Evolutionary conservation across 2,329 filamentous ascomycete species (phyloP).

Genomic region (Waltergamsia citrina): DNA sequence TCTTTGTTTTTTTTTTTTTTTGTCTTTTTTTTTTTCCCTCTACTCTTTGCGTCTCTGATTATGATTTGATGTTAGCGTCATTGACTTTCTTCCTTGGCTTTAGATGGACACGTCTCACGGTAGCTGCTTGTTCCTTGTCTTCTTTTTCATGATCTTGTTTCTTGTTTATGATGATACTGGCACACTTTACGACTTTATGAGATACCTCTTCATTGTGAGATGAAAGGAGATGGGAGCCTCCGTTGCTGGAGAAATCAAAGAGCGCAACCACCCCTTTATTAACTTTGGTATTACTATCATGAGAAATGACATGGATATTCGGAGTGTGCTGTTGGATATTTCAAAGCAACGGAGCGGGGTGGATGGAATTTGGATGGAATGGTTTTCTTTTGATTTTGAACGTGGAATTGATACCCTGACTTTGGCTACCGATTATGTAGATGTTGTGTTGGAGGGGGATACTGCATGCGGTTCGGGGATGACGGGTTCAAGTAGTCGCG

Average conservation of each 20-base stretch:
- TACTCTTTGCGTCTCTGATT: neutral
- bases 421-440: neutral
- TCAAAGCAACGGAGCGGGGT: too few relatives aligned
- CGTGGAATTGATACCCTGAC: constrained; percentile 5
- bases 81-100: neutral
- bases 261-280: neutral
- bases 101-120: constrained; percentile 1
- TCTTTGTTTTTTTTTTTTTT: neutral
- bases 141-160: constrained; percentile 3
- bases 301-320: neutral
- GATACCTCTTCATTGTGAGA: constrained; percentile 14
- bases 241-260: too few relatives aligned
- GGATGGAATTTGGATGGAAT: too few relatives aligned
- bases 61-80: constrained; percentile 1
- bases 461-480: neutral
- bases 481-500: neutral
- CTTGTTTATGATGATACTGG: constrained; percentile 6
- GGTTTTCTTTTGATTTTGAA: constrained; percentile 4
- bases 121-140: neutral
- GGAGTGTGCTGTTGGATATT: too few relatives aligned
- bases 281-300: neutral
- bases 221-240: constrained; percentile 5
- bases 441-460: neutral
- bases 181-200: constrained; percentile 12
- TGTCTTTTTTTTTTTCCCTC: constrained; percentile 1